Evolutionary conservation across 169 alveolate species (phyloP), one percentile per base, ranked within the genome.

Genomic region (Babesia gibsoni): DNA sequence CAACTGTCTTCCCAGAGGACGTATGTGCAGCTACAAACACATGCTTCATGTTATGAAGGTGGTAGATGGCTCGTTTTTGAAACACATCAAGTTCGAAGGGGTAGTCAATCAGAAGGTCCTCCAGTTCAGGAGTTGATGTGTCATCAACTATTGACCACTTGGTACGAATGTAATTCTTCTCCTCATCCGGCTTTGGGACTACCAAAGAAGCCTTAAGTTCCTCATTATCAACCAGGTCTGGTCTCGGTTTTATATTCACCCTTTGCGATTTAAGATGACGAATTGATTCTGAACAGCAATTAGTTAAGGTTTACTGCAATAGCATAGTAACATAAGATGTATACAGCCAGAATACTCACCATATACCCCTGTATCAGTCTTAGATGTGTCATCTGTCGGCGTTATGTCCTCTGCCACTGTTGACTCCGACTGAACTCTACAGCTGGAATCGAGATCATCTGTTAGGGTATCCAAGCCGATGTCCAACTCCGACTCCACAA

Each of bases 11-110:
- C 27, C 99, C 99, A 32, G 99, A 98, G n/a, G 99, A 96, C 18
- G 99, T 97, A 72, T 96, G 99, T 2, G 99, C 99, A 43, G 99
- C 97, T 0, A 97, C 99, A 48, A 97, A 95, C 8, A 97, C 99
- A 68, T 93, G 94, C 67, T 95, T 91, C 56, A 90, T 90, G 46
- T 91, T 89, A 67, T 95, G 97, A 25, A 97, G 83, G 67, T 96
- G 93, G 32, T 93, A 81, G 9, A 97, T 88, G 1, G 99, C 96
- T 57, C 99, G 87, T 73, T 98, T 98, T 90, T 98, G 97, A 84
- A 97, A 97, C 48, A 73, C 94, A 67, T 97, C 99, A 52, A 97
- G 88, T 69, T 95, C 98, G 81, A 96, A 97, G 5, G 96, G 95
- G 67, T 91, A 96, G 52, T 82, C 88, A 29, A 94, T 53, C 0